These are phyloP conservation scores for Coemansia sp. DNA, from an alignment of 192 early-diverging fungal genomes.

Conservation along the genomic window DNA sequence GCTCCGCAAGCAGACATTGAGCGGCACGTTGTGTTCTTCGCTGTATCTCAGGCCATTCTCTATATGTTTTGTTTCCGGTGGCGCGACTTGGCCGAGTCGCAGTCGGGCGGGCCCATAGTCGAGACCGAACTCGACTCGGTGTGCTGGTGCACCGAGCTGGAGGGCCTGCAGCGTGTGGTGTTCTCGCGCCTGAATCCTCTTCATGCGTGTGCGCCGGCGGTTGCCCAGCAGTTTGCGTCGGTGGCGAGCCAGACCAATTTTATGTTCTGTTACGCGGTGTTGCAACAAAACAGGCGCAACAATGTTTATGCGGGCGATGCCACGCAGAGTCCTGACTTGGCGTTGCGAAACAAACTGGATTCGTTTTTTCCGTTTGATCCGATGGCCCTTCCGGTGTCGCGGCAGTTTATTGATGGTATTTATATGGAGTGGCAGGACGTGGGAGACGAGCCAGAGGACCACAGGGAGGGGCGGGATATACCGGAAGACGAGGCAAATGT, in stretches of 20 bases:
- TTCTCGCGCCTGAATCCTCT: conserved; percentile 79
- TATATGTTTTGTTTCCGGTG: conserved; percentile 97
- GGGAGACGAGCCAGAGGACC: conserved; percentile 49
- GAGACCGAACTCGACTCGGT: conserved; percentile 38
- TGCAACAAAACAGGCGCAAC: conserved; percentile 62
- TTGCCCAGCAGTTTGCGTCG: conserved; percentile 85
- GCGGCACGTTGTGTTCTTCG: conserved; percentile 80
- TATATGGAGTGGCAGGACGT: conserved; percentile 82
- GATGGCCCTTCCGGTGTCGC: conserved; percentile 69
- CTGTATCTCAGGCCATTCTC: conserved; percentile 81
- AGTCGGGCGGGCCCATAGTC: conserved; percentile 20
- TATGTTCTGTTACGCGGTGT: conserved; percentile 79
- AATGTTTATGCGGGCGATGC: conserved; percentile 9
- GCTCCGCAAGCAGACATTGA: conserved; percentile 54
- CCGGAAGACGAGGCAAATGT: conserved; percentile 20
- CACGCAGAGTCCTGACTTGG: conserved; percentile 11
- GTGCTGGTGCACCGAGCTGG: conserved; percentile 65
- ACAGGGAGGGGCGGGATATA: background rate
- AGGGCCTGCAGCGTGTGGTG: conserved; percentile 71
- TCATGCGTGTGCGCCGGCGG: conserved; percentile 68
- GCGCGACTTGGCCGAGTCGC: conserved; percentile 68
- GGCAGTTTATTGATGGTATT: conserved; percentile 64
- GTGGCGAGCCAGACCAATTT: conserved; percentile 77
- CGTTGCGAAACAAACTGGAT: conserved; percentile 58
- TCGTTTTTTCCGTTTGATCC: conserved; percentile 97